These are phyloP conservation scores for Diaporthe caulivora DNA, from an alignment of 2,329 filamentous ascomycete species.

Conservation along the genomic window DNA sequence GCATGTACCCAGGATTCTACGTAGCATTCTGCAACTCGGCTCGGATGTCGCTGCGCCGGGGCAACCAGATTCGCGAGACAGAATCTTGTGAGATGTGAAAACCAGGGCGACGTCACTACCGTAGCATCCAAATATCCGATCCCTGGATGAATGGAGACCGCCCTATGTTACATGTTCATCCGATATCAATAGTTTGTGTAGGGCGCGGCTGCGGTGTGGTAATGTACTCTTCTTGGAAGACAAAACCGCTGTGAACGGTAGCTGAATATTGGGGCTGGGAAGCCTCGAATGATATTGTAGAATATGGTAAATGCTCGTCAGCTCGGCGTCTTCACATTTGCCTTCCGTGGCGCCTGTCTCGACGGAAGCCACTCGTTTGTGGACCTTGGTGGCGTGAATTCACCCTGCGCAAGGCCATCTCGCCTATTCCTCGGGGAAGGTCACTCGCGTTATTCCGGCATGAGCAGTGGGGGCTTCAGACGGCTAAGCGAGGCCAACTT, in stretches of 20 bases:
- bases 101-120: not conserved
- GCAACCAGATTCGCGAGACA: slow-evolving; percentile 12
- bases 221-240: not conserved
- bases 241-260: not conserved
- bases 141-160: not conserved
- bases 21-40: not conserved
- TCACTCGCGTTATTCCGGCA: not conserved
- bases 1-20: not conserved
- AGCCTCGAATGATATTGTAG: not conserved
- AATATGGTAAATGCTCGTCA: not conserved
- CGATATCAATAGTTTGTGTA: not conserved
- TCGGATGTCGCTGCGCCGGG: slow-evolving; percentile 27
- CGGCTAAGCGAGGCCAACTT: slow-evolving; percentile 18
- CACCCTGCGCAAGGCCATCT: not conserved
- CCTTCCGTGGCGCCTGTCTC: not conserved
- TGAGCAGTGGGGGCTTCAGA: not conserved
- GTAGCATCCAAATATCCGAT: slow-evolving; percentile 1
- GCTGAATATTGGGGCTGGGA: not conserved
- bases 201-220: not conserved
- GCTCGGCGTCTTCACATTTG: not conserved
- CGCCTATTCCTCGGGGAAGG: not conserved
- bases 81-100: slow-evolving; percentile 30
- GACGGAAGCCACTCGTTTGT: not conserved
- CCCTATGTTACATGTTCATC: too few species aligned
- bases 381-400: not conserved